phyloP scores from a whole-genome alignment of 495 filamentous ascomycete genomes.

The Penicillium longicatenatum region DNA sequence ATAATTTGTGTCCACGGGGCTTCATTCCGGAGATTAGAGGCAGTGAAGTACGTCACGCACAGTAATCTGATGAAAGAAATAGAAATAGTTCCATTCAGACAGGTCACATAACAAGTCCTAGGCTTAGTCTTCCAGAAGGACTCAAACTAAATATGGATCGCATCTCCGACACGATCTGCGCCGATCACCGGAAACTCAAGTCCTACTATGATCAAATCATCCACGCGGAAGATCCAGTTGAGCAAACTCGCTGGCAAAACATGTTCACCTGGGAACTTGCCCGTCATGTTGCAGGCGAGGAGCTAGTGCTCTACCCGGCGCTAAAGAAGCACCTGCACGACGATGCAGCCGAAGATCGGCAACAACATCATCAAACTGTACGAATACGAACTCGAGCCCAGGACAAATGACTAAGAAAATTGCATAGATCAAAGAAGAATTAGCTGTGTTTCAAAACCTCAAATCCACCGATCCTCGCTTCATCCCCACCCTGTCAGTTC shows the following conservation, averaged over 20 bases:
- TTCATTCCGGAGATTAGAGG: background rate
- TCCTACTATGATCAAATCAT: slow-evolving; percentile 57
- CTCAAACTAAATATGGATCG: slow-evolving; percentile 27
- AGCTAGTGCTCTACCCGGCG: slow-evolving; percentile 68
- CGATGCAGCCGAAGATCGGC: slow-evolving; percentile 55
- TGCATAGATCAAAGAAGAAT: slow-evolving; percentile 60
- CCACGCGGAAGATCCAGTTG: slow-evolving; percentile 49
- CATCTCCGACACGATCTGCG: slow-evolving; percentile 24
- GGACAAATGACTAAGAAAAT: slow-evolving; percentile 26
- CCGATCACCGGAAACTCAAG: slow-evolving; percentile 64
- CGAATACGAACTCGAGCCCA: slow-evolving; percentile 4
- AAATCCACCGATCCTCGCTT: slow-evolving; percentile 48
- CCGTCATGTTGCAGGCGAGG: slow-evolving; percentile 64
- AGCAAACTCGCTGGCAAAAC: slow-evolving; percentile 59
- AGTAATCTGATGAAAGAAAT: background rate
- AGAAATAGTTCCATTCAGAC: background rate
- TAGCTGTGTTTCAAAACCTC: slow-evolving; percentile 61
- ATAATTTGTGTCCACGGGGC: background rate
- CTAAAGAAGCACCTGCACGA: slow-evolving; percentile 58
- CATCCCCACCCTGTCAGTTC: slow-evolving; percentile 48
- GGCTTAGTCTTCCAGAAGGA: too few species aligned
- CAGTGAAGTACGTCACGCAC: background rate
- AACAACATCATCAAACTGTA: slow-evolving; percentile 58
- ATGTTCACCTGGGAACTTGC: slow-evolving; percentile 71
- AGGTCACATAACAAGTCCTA: too few species aligned